Base-by-base conservation (phyloP, 768 basidiomycete genomes). In the Lepiota brunneoincarnata region DNA sequence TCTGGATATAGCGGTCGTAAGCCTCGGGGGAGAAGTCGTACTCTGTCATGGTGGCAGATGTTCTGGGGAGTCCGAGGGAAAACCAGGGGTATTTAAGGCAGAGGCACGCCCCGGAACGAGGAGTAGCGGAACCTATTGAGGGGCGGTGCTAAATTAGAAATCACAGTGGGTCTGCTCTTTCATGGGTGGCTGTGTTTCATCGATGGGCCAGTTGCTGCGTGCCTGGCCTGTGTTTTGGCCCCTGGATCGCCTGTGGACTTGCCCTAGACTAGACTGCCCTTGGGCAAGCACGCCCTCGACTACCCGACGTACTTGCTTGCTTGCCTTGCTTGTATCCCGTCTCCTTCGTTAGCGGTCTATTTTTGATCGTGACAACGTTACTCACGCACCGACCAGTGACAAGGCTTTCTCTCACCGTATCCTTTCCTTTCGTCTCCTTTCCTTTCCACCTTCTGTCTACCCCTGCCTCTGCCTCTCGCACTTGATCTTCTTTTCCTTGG, bases 21-120 rank as follows among this genome's bases (percentile, higher is more conserved):
- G 80, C 81, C 61, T 77, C 80, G 17, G 79, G 80, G 49, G 80
- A 82, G 65, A 72, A 82, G 68, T 82, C 81, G 75, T 83, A 83
- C 64, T 83, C 81, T 24, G 81, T 82, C 81, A 83, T 83, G 47
- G 57, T 58, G 56, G 28, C 21, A 12, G 49, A 40, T 42, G 18
- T 37, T n/a, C 37, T 31, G 40, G 40, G 17, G 31, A 35, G 20
- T 31, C 34, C 37, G 18, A 34, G 9, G 20, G 11, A 18, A 21
- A 12, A 35, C 2, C 9, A 21, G 20, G 44, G 39, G 46, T 54
- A 54, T 54, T 41, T 54, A 54, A 41, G 35, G 46, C 28, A 18
- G 12, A 10, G 18, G 26, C 35, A 26, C 37, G 52, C 7, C 31
- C 11, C 31, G 31, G 31, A 31, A 31, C 4, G 2, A 31, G 31